Evolutionary conservation across 768 basidiomycete genomes (phyloP), one percentile per base, ranked within the genome.

Genomic region (Tephrocybe sp.): DNA sequence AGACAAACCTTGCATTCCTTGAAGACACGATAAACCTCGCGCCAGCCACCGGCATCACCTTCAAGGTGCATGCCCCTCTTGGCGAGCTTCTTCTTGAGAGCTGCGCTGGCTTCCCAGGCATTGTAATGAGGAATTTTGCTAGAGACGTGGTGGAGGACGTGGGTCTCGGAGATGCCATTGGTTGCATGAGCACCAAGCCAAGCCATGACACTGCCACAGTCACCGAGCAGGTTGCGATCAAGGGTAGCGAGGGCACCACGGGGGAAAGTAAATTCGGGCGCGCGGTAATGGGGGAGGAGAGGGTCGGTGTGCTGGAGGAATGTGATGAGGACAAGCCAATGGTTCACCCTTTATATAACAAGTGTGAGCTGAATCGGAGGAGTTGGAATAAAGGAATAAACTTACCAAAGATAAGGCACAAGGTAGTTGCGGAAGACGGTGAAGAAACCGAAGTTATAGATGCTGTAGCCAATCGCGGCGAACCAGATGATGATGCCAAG

Each of bases 261-360:
- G 38, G 87, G 76, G 80, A 98, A 99, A 33, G 86, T 94, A 79
- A 96, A 98, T 64, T 89, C 86, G 32, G 82, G 65, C 12, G 86
- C 82, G 57, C 90, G 89, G 79, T 97, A 98, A 73, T 98, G 96
- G 43, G 95, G 95, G 38, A 98, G 82, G 40, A 88, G 68, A 17
- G 95, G 93, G 72, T 98, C 96, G 61, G 96, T 98, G 77, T 99
- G 96, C 74, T 99, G 96, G 45, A 98, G 78, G 88, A 93, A 98
- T 17, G 94, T 97, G 75, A 98, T 97, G 61, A 93, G 63, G 51
- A 98, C 92, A 48, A 98, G 80, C 94, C 94, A 97, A 77, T 93
- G 91, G 77, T 92, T 92, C 48, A 88, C 84, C 85, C 82, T 86
- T 36, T 8, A 36, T 30, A 14, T 53, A 11, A 12, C 9, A 53